These are phyloP conservation scores for Penicillium sp. DNA, from an alignment of 2,329 filamentous ascomycete genomes.

Conservation along the genomic window DNA sequence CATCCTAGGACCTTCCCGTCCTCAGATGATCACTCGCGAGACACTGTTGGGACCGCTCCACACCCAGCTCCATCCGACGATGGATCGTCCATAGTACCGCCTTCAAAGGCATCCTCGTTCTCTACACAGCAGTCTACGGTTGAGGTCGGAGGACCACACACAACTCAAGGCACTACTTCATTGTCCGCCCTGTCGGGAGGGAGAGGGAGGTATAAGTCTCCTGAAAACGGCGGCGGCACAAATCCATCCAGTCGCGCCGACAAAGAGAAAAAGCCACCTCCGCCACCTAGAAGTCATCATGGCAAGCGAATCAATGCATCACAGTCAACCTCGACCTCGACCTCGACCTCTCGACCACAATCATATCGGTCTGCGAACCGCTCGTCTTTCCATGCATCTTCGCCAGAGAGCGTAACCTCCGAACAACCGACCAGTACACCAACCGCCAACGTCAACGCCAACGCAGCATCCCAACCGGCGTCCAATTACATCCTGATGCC, in stretches of 20 bases:
- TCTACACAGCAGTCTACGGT: slow-evolving; percentile 2
- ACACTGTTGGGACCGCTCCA: slow-evolving; percentile 23
- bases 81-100: slow-evolving; percentile 19
- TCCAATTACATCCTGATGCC: slow-evolving; percentile 41
- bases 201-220: slow-evolving; percentile 55
- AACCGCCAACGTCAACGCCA: slow-evolving; percentile 17
- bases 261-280: slow-evolving; percentile 68
- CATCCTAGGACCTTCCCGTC: slow-evolving; percentile 11
- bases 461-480: slow-evolving; percentile 54
- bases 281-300: slow-evolving; percentile 74
- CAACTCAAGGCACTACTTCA: slow-evolving; percentile 1
- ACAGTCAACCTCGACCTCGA: no score
- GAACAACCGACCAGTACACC: slow-evolving; percentile 15
- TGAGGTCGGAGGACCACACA: neutral
- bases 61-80: slow-evolving; percentile 31
- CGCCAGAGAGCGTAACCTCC: slow-evolving; percentile 26
- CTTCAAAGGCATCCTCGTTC: slow-evolving; percentile 1
- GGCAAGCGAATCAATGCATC: slow-evolving; percentile 70
- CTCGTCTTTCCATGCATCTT: slow-evolving; percentile 30
- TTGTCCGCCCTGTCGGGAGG: slow-evolving; percentile 59
- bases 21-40: slow-evolving; percentile 17
- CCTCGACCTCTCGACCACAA: slow-evolving; percentile 26
- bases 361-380: slow-evolving; percentile 32
- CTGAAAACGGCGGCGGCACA: slow-evolving; percentile 57
- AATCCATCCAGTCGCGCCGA: slow-evolving; percentile 37